Percentiles rank a stretch among this genome's conserved stretches.
These are phyloP conservation scores for Kwoniella shivajii DNA, from an alignment of 1,284 basidiomycete genomes.

Conservation along the genomic window DNA sequence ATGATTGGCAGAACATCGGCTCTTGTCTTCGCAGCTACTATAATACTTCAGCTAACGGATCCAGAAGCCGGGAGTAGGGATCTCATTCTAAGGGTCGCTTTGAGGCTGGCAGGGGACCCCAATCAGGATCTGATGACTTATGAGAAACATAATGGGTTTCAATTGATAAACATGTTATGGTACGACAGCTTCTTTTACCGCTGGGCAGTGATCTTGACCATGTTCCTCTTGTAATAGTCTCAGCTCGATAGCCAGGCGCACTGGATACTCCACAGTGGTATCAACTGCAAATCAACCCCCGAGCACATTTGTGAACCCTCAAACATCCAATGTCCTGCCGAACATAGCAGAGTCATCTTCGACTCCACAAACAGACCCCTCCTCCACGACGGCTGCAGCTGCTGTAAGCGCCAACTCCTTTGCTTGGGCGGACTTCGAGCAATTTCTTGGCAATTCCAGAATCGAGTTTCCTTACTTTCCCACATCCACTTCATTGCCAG, in stretches of 20 bases:
- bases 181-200: background rate
- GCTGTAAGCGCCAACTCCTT: too few species aligned
- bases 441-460: background rate
- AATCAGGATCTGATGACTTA: slow-evolving; percentile 3
- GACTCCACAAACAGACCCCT: background rate
- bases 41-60: background rate
- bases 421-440: slow-evolving; percentile 2
- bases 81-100: slow-evolving; percentile 3
- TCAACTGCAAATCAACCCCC: background rate
- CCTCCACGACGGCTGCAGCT: background rate
- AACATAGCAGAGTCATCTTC: background rate
- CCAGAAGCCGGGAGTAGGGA: background rate
- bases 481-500: background rate
- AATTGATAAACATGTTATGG: slow-evolving; percentile 2
- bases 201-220: too few species aligned
- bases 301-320: background rate
- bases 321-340: background rate
- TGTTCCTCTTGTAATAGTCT: background rate
- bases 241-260: background rate
- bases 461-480: slow-evolving; percentile 2
- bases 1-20: background rate
- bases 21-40: background rate
- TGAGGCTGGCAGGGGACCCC: slow-evolving; percentile 1
- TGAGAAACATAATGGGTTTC: slow-evolving; percentile 3
- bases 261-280: background rate